Evolutionary conservation across 1,284 basidiomycete genomes (phyloP).

Genomic region (Trichosporon asahii): DNA sequence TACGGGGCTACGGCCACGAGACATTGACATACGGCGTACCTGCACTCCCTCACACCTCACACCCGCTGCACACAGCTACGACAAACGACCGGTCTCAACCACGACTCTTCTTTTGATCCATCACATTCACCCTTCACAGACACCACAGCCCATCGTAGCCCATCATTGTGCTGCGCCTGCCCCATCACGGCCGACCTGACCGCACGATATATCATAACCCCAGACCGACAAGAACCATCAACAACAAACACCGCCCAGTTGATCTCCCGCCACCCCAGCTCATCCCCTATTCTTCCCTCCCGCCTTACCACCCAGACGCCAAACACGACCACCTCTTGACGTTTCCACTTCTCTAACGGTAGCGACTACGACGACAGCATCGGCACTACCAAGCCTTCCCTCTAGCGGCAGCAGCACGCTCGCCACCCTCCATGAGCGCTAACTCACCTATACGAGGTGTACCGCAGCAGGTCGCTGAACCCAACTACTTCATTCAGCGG

Average conservation of each 20-base stretch:
- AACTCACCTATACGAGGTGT: conserved; percentile 1
- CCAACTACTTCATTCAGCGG: conserved; percentile 6
- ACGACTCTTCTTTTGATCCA: conserved; percentile 2
- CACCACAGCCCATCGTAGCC: neutral
- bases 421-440: conserved; percentile 2
- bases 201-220: neutral
- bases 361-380: neutral
- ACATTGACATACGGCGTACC: neutral
- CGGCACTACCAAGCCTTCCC: neutral
- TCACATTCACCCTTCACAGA: conserved; percentile 3
- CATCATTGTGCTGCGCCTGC: conserved; percentile 1
- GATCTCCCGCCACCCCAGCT: neutral
- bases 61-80: neutral
- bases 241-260: neutral
- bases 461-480: conserved; percentile 4
- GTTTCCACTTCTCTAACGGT: neutral
- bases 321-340: neutral
- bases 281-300: neutral
- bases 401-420: neutral
- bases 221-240: neutral
- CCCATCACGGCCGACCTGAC: neutral
- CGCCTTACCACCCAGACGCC: neutral
- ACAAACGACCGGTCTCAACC: neutral
- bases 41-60: neutral
- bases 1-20: neutral